Evolutionary conservation across 345 rosid species (phyloP), one percentile per base, ranked within the genome.

Genomic region (Citrus unshiu): DNA sequence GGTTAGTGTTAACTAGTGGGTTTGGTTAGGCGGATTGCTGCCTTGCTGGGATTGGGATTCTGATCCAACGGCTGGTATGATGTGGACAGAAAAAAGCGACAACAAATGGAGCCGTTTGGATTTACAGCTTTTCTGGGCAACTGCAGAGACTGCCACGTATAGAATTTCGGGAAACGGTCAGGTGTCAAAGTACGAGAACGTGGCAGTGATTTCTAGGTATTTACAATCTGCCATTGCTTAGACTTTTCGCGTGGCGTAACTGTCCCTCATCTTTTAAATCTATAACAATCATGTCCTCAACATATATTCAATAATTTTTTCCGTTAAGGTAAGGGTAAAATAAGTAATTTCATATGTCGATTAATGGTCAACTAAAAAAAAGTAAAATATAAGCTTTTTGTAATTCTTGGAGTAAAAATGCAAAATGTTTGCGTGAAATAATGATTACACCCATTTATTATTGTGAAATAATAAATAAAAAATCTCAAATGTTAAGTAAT

Each of bases 61-160:
- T 82, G 66, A 87, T 86, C 89, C 43, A 79, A 86, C 91, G 90
- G 87, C 78, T 71, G 75, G 59, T 3, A 9, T 57, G 77, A 72
- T 13, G 57, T 59, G 37, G 81, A 76, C 40, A 34, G 73, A 54
- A 21, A 21, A 56, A 77, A 32, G 25, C 25, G 79, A 77, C 72
- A 67, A 61, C 59, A 60, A 73, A 37, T 43, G 51, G 68, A 69
- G 78, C 85, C 77, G 78, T 78, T 77, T 76, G 58, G n/a, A 25
- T 66, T 46, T 56, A 71, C 69, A 69, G 80, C 62, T 73, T 83
- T 72, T 78, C 67, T 72, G 83, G 78, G 83, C 81, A 65, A 24
- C 56, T 74, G 63, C 34, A 69, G 34, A 54, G 58, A 8, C 25
- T 69, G 90, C 91, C 93, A 85, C 89, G 91, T 87, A 81, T 35